Evolutionary conservation across 768 basidiomycete species (phyloP).

Genomic region (Sporobolomyces phaffii): DNA sequence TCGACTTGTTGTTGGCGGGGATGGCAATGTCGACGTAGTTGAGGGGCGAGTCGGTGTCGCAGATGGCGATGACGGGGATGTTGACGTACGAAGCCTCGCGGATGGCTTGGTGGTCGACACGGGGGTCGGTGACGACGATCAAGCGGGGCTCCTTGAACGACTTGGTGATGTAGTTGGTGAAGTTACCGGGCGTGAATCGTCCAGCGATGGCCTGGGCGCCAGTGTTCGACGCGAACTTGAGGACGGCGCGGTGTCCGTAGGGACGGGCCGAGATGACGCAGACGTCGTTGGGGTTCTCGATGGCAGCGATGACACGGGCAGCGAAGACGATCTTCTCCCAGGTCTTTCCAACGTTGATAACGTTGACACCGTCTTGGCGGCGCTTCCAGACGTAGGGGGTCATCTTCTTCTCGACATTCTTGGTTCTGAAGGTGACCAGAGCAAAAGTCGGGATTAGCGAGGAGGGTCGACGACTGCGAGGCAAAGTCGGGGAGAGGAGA

Average conservation of each 20-base stretch:
- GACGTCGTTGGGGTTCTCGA: slow-evolving; percentile 97
- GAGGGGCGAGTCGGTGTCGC: slow-evolving; percentile 96
- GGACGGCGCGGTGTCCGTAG: slow-evolving; percentile 97
- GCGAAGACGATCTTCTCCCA: slow-evolving; percentile 99
- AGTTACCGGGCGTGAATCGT: slow-evolving; percentile 96
- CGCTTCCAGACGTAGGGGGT: slow-evolving; percentile 96
- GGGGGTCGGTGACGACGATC: slow-evolving; percentile 96
- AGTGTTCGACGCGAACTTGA: slow-evolving; percentile 96
- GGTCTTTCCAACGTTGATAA: slow-evolving; percentile 98
- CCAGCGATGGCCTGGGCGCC: slow-evolving; percentile 98
- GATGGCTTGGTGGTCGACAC: slow-evolving; percentile 99
- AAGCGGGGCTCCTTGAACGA: slow-evolving; percentile 99
- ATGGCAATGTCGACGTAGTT: slow-evolving; percentile 97
- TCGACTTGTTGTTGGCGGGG: slow-evolving; percentile 99
- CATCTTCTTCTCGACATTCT: slow-evolving; percentile 99
- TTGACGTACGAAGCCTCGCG: slow-evolving; percentile 99
- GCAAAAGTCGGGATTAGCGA: not conserved
- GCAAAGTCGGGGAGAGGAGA: not conserved
- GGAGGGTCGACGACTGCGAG: not conserved
- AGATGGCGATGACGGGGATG: slow-evolving; percentile 98
- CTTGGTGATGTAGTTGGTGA: slow-evolving; percentile 85
- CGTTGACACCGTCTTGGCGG: slow-evolving; percentile 88
- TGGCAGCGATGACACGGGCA: slow-evolving; percentile 73
- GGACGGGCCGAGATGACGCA: slow-evolving; percentile 97
- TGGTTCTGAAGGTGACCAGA: slow-evolving; percentile 55